Evolutionary conservation across 441 rosid genomes (phyloP), one percentile per base, ranked within the genome.

Genomic region (Geranium incanum): DNA sequence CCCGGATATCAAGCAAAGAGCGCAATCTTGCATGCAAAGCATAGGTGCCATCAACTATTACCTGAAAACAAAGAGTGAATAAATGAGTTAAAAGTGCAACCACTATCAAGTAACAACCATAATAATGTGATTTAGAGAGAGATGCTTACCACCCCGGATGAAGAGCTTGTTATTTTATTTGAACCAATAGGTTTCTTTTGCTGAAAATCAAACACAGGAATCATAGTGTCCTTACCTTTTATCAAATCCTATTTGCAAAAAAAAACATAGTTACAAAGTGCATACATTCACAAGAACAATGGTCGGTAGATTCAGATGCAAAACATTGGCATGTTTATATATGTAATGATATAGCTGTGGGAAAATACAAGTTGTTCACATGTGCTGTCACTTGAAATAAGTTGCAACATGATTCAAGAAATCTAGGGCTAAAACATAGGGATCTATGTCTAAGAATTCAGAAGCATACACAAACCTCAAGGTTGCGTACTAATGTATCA

Each of bases 11-110:
- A 77, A 95, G 81, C 81, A 95, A 86, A 74, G 99, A 92, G 72
- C 99, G 96, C 83, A 95, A 81, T 82, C 88, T 89, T 70, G 98
- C 82, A 85, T 92, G 92, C 62, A 95, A 81, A 60, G 99, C 97
- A 85, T 92, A 95, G 1, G 98, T 89, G 60, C 99, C 99, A 85
- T 95, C 99, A 80, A 95, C 97, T 81, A 92, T 91, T 74, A 95
- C 96, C 99, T 95, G 74, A 75, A 72, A 74, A 72, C 41, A 72
- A 68, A 52, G 39, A 50, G 67, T 43, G 72, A 75, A 63, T n/a
- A 60, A 64, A 60, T 66, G 19, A 60, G 28, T 65, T 36, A 74
- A 69, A 28, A 9, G 75, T 72, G 48, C 52, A 41, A 41, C 76
- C 62, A 57, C 6, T 41, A 52, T 65, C 68, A 60, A 73, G 11